Percentiles rank a stretch among this genome's conserved stretches.
Conservation (phyloP, 129 eudicot species). For the Gnaphalium uliginosum region DNA sequence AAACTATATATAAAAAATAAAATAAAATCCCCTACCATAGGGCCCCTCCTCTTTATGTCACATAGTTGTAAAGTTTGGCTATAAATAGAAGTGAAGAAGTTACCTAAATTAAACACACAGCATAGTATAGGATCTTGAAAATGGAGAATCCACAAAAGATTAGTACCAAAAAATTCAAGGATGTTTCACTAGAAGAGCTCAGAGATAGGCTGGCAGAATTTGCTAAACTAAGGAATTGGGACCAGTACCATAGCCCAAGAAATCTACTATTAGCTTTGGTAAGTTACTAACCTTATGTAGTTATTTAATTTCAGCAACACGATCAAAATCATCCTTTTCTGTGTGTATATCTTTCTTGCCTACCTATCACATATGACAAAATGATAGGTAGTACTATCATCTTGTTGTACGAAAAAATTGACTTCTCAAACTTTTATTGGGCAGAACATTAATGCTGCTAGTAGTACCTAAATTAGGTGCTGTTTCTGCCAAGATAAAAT, state of each 20-base stretch:
- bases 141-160: conserved; percentile 48
- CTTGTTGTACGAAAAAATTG: not conserved
- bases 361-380: not conserved
- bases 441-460: too few relatives aligned
- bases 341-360: not conserved
- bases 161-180: conserved; percentile 36
- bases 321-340: not conserved
- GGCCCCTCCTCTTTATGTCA: not conserved
- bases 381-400: not conserved
- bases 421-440: not conserved
- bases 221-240: conserved; percentile 73
- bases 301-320: not conserved
- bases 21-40: not conserved
- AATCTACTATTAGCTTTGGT: conserved; percentile 73
- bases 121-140: not conserved
- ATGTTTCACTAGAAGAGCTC: conserved; percentile 77
- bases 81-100: conserved; percentile 37
- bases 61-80: conserved; percentile 9
- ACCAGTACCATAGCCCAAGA: conserved; percentile 26
- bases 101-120: conserved; percentile 11
- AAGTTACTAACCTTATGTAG: conserved; percentile 20
- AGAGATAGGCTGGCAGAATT: conserved; percentile 58
- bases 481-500: too few relatives aligned
- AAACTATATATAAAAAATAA: too few relatives aligned
- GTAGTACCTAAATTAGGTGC: too few relatives aligned